Evolutionary conservation across 2,329 filamentous ascomycete genomes (phyloP).

Genomic region (Pestalotiopsis sp.): DNA sequence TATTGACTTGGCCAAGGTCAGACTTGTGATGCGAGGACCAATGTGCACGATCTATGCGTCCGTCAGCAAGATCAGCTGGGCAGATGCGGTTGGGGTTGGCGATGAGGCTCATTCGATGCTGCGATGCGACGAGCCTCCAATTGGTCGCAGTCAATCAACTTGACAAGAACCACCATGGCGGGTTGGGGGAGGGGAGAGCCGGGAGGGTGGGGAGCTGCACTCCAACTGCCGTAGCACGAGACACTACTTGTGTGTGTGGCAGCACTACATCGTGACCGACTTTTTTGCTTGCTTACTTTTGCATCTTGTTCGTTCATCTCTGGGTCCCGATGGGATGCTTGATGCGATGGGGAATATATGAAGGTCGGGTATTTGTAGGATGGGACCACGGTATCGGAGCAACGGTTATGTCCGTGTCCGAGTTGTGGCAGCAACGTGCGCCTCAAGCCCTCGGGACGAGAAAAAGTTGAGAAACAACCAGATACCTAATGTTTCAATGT

Average conservation of each 20-base stretch:
- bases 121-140: neutral
- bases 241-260: neutral
- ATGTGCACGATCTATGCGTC: neutral
- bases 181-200: neutral
- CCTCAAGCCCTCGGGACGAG: neutral
- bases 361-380: neutral
- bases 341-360: neutral
- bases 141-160: neutral
- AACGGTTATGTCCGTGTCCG: neutral
- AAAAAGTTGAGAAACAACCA: neutral
- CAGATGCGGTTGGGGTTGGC: neutral
- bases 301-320: neutral
- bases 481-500: neutral
- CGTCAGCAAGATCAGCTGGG: neutral
- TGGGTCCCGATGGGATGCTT: neutral
- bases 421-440: neutral
- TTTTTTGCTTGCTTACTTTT: neutral
- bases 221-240: constrained; percentile 1
- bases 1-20: too few relatives aligned
- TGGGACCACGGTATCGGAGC: neutral
- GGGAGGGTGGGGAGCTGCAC: neutral
- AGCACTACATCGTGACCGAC: constrained; percentile 1
- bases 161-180: neutral
- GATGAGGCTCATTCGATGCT: neutral
- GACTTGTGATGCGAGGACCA: neutral